These are phyloP conservation scores for Rhizoclosmatium sp. DNA, from an alignment of 192 early-diverging fungal species.

Conservation along the genomic window DNA sequence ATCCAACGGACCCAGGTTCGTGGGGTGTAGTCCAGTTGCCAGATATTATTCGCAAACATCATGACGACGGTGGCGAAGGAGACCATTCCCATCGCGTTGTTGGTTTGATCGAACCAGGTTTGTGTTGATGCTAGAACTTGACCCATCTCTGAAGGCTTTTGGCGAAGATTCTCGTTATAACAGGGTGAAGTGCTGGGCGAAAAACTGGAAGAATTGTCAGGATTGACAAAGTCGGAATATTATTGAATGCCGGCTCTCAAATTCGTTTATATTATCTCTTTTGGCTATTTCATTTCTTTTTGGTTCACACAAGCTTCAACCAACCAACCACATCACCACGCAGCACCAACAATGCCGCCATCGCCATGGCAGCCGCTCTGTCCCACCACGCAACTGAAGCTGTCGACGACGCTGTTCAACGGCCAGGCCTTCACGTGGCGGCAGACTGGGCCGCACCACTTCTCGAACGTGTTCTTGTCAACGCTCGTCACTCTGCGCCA, in stretches of 20 bases:
- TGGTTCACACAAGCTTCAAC: too few relatives aligned
- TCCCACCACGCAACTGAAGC: constrained; percentile 64
- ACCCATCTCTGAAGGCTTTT: background rate
- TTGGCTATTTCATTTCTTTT: background rate
- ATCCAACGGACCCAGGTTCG: constrained; percentile 30
- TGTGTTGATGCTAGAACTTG: constrained; percentile 1
- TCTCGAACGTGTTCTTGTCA: constrained; percentile 67
- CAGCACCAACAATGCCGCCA: background rate
- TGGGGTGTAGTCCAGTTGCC: constrained; percentile 20
- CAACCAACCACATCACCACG: background rate
- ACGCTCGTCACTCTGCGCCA: constrained; percentile 71
- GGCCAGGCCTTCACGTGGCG: constrained; percentile 95
- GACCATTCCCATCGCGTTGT: constrained; percentile 32
- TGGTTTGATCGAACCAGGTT: background rate
- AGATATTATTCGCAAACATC: constrained; percentile 27
- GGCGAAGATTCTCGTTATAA: background rate
- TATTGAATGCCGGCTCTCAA: background rate
- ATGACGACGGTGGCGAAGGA: constrained; percentile 21
- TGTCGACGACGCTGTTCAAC: constrained; percentile 82
- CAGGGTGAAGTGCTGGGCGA: background rate
- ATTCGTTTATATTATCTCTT: background rate
- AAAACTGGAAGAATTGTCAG: background rate
- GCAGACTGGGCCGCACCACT: constrained; percentile 64
- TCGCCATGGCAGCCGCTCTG: background rate
- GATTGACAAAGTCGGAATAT: background rate